phyloP scores from a whole-genome alignment of 2,329 filamentous ascomycete genomes.

The Apiospora hydei region DNA sequence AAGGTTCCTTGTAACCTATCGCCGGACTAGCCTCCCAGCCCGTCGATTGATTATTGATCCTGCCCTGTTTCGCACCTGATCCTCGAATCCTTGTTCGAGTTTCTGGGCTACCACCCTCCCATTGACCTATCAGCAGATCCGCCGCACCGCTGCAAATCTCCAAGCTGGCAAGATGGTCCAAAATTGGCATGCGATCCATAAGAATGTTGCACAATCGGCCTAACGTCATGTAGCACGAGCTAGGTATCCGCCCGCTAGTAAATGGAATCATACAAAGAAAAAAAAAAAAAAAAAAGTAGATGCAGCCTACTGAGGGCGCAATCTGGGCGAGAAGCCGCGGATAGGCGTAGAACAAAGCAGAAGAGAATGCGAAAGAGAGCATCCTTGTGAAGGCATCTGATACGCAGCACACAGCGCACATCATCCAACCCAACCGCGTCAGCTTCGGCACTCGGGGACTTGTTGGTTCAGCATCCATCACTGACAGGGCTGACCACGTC shows the following conservation, averaged over 20 bases:
- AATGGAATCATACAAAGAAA: constrained; percentile 1
- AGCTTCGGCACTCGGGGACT: neutral
- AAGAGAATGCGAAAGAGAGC: neutral
- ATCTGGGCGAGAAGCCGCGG: neutral
- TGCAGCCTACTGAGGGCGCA: constrained; percentile 5
- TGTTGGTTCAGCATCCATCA: neutral
- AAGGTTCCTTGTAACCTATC: constrained; percentile 7
- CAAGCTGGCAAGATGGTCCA: constrained; percentile 1
- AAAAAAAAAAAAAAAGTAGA: too few species aligned
- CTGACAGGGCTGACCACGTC: neutral
- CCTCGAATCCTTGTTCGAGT: constrained; percentile 22
- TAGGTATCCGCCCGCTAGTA: neutral
- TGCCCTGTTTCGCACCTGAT: constrained; percentile 19
- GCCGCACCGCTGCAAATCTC: constrained; percentile 21
- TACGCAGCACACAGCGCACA: neutral
- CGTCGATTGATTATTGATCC: constrained; percentile 21
- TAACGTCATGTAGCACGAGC: constrained; percentile 26
- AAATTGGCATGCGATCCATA: constrained; percentile 14
- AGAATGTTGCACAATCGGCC: constrained; percentile 4
- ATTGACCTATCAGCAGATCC: constrained; percentile 29
- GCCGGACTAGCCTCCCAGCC: constrained; percentile 14
- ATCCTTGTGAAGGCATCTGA: neutral
- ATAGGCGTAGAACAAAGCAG: neutral
- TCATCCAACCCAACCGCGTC: constrained; percentile 2
- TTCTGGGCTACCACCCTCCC: constrained; percentile 1